Evolutionary conservation across 2,329 filamentous ascomycete species (phyloP), one percentile per base, ranked within the genome.

Genomic region (Colletotrichum paranaense): DNA sequence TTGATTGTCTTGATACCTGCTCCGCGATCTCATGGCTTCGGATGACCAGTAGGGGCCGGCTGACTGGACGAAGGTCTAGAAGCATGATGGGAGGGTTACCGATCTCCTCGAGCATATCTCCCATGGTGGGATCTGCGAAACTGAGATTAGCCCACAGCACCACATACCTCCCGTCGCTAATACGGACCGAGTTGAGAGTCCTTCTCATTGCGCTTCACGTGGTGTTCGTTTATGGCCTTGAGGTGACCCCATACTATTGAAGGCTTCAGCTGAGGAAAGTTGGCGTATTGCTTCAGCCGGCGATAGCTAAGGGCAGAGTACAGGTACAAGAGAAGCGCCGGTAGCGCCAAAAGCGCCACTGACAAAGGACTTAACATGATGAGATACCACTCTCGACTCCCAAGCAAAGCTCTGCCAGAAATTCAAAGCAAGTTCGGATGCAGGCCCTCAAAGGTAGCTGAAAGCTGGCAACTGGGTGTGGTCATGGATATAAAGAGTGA

Each of bases 1-100:
- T 79, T 1, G 81, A 79, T 4, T 79, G 66, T n/a, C 76, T 78
- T 0, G 82, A 78, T 22, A 84, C 70, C 62, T 84, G 82, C 74
- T 85, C 84, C 12, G 84, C 83, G 8, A 84, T 69, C 4, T 80
- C 78, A 46, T 83, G 79, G 68, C 73, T 80, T 16, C 72, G 68
- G 9, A 85, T 64, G 24, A 84, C 26, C 11, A 80, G 72, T 74
- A 85, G 77, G 12, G 82, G 79, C 11, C 72, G 77, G 19, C 66
- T 75, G n/a, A 81, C 55, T 2, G 84, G 83, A 14, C 83, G 78
- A 5, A 82, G 69, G 56, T 85, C 83, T 14, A 83, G 24, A 0
- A 83, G 62, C 65, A 83, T 76, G 24, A 83, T 38, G 1, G 81
- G 77, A 5, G 83, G 83, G 9, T 78, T 78, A 0, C 80, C 81